A percentile compares a stretch with the other conserved stretches of the same genome.
Conservation (phyloP, 2,329 filamentous ascomycete species). For the Penicillium sp. region DNA sequence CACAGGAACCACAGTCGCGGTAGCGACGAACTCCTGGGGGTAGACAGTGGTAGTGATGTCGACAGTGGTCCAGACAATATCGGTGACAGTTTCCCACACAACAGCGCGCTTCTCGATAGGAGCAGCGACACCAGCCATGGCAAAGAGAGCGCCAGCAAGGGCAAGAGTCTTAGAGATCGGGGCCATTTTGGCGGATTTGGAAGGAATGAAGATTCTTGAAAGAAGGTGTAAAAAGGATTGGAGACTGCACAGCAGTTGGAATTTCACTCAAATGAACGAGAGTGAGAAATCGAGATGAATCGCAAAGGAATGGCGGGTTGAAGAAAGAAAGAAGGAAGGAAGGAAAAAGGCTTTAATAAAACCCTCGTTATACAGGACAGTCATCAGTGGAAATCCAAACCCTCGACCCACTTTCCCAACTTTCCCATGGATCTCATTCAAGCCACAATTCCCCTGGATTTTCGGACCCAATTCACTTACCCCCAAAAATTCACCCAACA, state of each 20-base stretch:
- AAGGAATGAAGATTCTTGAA: constrained; percentile 1
- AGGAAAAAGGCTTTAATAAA: not conserved
- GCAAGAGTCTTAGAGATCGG: constrained; percentile 39
- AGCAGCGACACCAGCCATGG: constrained; percentile 31
- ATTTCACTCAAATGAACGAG: constrained; percentile 21
- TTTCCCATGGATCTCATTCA: not conserved
- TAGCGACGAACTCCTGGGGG: constrained; percentile 26
- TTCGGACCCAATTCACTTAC: not conserved
- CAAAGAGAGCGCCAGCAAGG: constrained; percentile 37
- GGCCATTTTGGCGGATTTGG: constrained; percentile 29
- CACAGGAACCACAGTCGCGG: constrained; percentile 22
- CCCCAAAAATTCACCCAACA: not conserved
- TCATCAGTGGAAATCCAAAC: not conserved
- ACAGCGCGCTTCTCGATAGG: constrained; percentile 44
- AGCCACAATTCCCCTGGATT: not conserved
- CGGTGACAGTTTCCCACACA: constrained; percentile 52
- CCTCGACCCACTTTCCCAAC: not conserved
- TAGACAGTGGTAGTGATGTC: constrained; percentile 52
- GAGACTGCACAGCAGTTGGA: constrained; percentile 28
- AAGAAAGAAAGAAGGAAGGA: not conserved
- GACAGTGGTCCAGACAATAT: constrained; percentile 51
- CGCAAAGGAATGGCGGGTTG: not conserved
- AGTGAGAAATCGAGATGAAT: constrained; percentile 6
- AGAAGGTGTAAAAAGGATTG: constrained; percentile 11
- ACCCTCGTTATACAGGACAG: not conserved